Evolutionary conservation across 352 stramenopile species (phyloP).

Genomic region (Plasmopara halstedii): DNA sequence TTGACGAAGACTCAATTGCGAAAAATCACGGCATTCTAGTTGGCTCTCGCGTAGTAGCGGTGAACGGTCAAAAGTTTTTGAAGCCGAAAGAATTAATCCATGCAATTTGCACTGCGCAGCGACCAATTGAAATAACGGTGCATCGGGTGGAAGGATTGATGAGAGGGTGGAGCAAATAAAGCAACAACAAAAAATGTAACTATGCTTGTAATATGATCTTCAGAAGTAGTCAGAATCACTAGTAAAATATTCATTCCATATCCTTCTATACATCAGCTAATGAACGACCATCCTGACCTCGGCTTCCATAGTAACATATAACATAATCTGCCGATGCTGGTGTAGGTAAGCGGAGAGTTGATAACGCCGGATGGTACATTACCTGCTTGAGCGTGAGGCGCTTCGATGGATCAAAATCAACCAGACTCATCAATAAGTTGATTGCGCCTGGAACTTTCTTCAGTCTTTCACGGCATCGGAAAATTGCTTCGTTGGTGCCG

Average conservation of each 20-base stretch:
- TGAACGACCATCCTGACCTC: background rate
- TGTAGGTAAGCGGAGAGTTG: slow-evolving; percentile 18
- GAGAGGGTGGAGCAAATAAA: slow-evolving; percentile 41
- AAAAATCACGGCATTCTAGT: slow-evolving; percentile 53
- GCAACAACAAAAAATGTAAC: too few species aligned
- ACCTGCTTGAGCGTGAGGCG: slow-evolving; percentile 64
- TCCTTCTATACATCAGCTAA: too few species aligned
- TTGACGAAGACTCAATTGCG: slow-evolving; percentile 51
- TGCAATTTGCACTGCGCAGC: slow-evolving; percentile 40
- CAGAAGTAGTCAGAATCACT: too few species aligned
- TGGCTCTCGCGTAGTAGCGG: slow-evolving; percentile 50
- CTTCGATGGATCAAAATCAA: slow-evolving; percentile 52
- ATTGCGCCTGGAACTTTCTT: slow-evolving; percentile 32
- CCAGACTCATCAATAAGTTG: slow-evolving; percentile 40
- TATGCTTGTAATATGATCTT: too few species aligned
- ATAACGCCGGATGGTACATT: slow-evolving; percentile 55
- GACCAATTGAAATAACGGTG: slow-evolving; percentile 57
- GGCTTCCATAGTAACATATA: slow-evolving; percentile 45
- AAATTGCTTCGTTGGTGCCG: slow-evolving; percentile 43
- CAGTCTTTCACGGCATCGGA: slow-evolving; percentile 43
- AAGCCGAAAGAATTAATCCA: slow-evolving; percentile 41
- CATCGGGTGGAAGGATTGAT: slow-evolving; percentile 76
- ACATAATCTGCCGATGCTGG: slow-evolving; percentile 33
- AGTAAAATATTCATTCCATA: slow-evolving; percentile 36
- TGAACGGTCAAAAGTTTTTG: slow-evolving; percentile 51